A percentile compares a stretch with the other conserved stretches of the same genome.
Conservation (phyloP, 805 yeast species). For the Limtongia smithiae region DNA sequence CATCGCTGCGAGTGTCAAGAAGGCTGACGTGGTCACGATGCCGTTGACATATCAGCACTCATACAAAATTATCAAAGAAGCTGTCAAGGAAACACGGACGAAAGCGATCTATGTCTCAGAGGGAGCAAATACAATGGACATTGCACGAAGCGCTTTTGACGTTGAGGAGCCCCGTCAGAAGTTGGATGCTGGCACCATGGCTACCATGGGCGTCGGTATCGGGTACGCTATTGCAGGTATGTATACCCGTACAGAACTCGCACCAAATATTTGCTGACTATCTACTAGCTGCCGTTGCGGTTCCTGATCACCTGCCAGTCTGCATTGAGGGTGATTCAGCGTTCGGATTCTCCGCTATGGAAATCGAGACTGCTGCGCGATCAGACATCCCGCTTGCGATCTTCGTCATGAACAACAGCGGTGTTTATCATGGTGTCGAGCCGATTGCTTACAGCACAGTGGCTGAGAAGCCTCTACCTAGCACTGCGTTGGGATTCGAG, state of each 20-base stretch:
- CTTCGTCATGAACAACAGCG: slow-evolving; percentile 69
- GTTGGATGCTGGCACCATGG: slow-evolving; percentile 71
- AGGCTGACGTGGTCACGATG: slow-evolving; percentile 34
- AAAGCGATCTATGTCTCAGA: slow-evolving; percentile 52
- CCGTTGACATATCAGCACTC: slow-evolving; percentile 53
- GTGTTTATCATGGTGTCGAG: slow-evolving; percentile 63
- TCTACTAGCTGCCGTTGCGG: slow-evolving; percentile 21
- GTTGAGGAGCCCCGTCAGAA: slow-evolving; percentile 51
- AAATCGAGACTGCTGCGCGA: slow-evolving; percentile 65
- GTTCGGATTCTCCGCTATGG: slow-evolving; percentile 70
- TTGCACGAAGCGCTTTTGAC: slow-evolving; percentile 60
- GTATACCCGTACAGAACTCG: neutral
- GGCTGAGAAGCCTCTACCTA: slow-evolving; percentile 41
- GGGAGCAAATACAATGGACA: slow-evolving; percentile 79
- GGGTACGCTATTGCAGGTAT: slow-evolving; percentile 61
- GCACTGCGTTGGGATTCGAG: slow-evolving; percentile 56
- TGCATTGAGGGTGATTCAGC: slow-evolving; percentile 76
- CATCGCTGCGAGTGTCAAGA: slow-evolving; percentile 37
- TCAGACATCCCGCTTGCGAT: slow-evolving; percentile 51
- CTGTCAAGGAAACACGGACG: slow-evolving; percentile 34
- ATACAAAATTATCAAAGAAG: slow-evolving; percentile 47
- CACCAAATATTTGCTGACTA: too few relatives aligned
- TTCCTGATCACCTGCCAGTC: slow-evolving; percentile 43
- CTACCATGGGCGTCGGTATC: slow-evolving; percentile 73
- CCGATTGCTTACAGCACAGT: slow-evolving; percentile 34